Evolutionary conservation across 2,329 filamentous ascomycete species (phyloP).

Genomic region (Talaromyces piceae): DNA sequence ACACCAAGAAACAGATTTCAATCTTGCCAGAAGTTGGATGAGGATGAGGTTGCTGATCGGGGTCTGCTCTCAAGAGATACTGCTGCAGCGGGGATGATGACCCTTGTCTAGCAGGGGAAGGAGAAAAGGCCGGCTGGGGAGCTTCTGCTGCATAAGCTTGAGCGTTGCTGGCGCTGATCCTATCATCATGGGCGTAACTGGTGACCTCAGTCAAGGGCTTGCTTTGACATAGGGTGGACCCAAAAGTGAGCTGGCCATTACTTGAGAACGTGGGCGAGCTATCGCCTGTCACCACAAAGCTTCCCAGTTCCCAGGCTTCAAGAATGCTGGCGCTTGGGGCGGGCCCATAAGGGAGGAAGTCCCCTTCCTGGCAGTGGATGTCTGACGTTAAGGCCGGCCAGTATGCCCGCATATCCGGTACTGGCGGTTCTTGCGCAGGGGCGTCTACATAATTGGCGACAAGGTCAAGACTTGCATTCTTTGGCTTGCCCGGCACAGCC

Average conservation of each 20-base stretch:
- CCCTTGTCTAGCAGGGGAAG: slow-evolving; percentile 5
- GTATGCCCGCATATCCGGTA: slow-evolving; percentile 12
- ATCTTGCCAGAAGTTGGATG: slow-evolving; percentile 26
- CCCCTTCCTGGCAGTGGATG: slow-evolving; percentile 24
- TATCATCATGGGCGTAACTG: slow-evolving; percentile 17
- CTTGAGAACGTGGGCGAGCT: slow-evolving; percentile 21
- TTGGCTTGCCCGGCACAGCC: slow-evolving; percentile 23
- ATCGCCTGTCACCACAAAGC: slow-evolving; percentile 20
- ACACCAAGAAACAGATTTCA: slow-evolving; percentile 26
- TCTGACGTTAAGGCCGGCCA: slow-evolving; percentile 19
- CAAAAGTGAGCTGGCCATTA: slow-evolving; percentile 15
- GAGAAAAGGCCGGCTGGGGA: slow-evolving; percentile 5
- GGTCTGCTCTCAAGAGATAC: slow-evolving; percentile 21
- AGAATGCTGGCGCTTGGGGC: slow-evolving; percentile 32
- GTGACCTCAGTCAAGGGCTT: slow-evolving; percentile 19
- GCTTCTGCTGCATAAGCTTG: slow-evolving; percentile 4
- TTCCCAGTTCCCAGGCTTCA: slow-evolving; percentile 20
- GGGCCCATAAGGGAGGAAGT: slow-evolving; percentile 23
- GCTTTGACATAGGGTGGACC: slow-evolving; percentile 18
- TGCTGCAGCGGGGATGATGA: neutral
- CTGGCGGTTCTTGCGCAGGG: slow-evolving; percentile 20
- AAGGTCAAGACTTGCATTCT: slow-evolving; percentile 33
- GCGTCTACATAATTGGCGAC: slow-evolving; percentile 29
- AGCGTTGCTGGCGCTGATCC: slow-evolving; percentile 9
- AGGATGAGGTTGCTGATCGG: slow-evolving; percentile 2